phyloP scores from a whole-genome alignment of 768 basidiomycete species.

The Mycena metata region DNA sequence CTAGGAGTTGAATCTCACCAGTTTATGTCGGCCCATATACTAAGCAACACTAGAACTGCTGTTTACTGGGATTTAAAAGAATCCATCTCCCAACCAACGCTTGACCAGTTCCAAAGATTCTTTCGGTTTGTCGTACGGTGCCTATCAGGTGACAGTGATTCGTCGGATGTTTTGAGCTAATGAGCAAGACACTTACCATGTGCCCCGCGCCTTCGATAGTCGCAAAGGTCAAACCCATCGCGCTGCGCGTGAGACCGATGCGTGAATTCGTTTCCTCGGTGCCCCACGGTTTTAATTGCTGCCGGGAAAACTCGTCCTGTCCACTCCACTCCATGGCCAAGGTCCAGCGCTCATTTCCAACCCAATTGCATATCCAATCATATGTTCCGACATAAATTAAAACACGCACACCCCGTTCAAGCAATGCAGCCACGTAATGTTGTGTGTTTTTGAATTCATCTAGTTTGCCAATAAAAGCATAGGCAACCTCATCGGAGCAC shows the following conservation, averaged over 20 bases:
- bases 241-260: conserved; percentile 22
- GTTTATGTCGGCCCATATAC: no score
- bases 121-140: conserved; percentile 71
- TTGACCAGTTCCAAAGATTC: conserved; percentile 61
- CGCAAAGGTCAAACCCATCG: conserved; percentile 35
- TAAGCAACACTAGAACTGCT: no score
- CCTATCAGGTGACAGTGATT: conserved; percentile 47
- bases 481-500: conserved; percentile 57
- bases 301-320: conserved; percentile 54
- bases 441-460: conserved; percentile 62
- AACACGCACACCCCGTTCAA: conserved; percentile 79
- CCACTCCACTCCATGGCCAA: conserved; percentile 80
- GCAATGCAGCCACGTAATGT: conserved; percentile 72
- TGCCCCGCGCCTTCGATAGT: conserved; percentile 72
- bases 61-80: neutral
- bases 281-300: conserved; percentile 48
- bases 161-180: no score
- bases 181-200: conserved; percentile 59
- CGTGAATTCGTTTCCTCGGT: neutral
- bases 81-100: conserved; percentile 54
- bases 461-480: conserved; percentile 59
- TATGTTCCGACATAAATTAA: conserved; percentile 79
- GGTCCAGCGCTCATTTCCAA: conserved; percentile 82
- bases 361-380: conserved; percentile 83
- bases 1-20: neutral